These are phyloP conservation scores for Claviceps digitariae DNA, from an alignment of 2,329 filamentous ascomycete genomes.

Conservation along the genomic window DNA sequence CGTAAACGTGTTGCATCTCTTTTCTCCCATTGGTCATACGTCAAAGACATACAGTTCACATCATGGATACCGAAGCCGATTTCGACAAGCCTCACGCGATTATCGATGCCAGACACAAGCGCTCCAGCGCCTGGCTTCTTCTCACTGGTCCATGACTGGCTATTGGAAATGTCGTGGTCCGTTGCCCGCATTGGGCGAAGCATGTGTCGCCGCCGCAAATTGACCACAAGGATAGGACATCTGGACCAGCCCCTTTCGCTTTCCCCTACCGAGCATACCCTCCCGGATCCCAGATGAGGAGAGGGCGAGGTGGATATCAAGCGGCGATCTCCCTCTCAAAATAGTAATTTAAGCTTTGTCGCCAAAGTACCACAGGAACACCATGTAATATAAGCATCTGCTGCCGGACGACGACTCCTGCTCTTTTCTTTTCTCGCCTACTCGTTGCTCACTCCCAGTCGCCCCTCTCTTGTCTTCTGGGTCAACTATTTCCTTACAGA, in stretches of 20 bases:
- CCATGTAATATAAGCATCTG: background rate
- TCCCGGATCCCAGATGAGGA: background rate
- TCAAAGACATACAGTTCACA: background rate
- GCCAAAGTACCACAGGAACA: background rate
- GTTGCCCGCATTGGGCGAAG: background rate
- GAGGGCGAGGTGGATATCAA: background rate
- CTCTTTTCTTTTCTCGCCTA: background rate
- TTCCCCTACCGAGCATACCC: background rate
- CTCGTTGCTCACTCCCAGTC: background rate
- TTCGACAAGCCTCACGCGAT: background rate
- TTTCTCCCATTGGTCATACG: background rate
- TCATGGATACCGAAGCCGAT: background rate
- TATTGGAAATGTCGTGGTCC: background rate
- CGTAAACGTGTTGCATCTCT: conserved; percentile 1
- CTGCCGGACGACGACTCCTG: background rate
- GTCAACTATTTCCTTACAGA: background rate
- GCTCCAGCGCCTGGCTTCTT: background rate
- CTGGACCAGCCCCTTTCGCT: background rate
- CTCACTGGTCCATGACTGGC: background rate
- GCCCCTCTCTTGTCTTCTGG: background rate
- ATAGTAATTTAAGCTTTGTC: background rate
- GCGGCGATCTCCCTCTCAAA: background rate
- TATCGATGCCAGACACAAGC: background rate
- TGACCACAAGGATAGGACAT: background rate
- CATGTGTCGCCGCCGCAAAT: background rate